Base-by-base conservation (phyloP, 169 alveolate species). In the Plasmodium chabaudi region DNA sequence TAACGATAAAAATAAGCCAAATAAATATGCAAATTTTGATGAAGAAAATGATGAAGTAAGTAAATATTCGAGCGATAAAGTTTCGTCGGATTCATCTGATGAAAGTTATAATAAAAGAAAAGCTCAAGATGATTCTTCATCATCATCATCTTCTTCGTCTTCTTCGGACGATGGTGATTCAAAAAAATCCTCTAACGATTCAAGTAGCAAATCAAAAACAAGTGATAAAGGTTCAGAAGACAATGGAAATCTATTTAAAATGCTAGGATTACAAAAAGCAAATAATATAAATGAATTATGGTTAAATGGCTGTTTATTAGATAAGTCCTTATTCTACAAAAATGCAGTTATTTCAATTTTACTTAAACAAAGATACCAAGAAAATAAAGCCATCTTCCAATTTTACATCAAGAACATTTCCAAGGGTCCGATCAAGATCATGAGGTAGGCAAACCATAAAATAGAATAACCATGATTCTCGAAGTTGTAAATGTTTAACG, bases 401-500 rank as follows among this genome's bases (percentile, higher is more conserved):
- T 82, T 82, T 56, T 82, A 82, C 51, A 72, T 82, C 25, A 82
- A 82, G 34, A 82, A 82, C 19, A 82, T 82, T 7, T 82, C 90
- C 5, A 77, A 77, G 19, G 27, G 56, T 4, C 44, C 65, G 44
- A 46, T 77, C 1, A 77, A 77, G 17, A 5, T 74, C 9, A 53
- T 47, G 19, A 74, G 88, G 88, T 74, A 46, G 12, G 47, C 5
- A 12, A 61, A 10, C 0, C n/a, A 19, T 21, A 27, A 2, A 19
- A 9, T 21, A 21, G 17, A 10, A 21, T 60, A 60, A 19, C 5
- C 15, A 61, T 23, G 17, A 23, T 21, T 27, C 10, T 61, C 5
- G 12, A 61, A 61, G 4, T 5, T 55, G 9, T 61, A 61, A n/a
- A 3, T 65, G 5, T 65, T 64, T 64, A 13, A 15, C 25, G 1